Conservation (phyloP, 768 basidiomycete species). For the Mycena vulgaris region DNA sequence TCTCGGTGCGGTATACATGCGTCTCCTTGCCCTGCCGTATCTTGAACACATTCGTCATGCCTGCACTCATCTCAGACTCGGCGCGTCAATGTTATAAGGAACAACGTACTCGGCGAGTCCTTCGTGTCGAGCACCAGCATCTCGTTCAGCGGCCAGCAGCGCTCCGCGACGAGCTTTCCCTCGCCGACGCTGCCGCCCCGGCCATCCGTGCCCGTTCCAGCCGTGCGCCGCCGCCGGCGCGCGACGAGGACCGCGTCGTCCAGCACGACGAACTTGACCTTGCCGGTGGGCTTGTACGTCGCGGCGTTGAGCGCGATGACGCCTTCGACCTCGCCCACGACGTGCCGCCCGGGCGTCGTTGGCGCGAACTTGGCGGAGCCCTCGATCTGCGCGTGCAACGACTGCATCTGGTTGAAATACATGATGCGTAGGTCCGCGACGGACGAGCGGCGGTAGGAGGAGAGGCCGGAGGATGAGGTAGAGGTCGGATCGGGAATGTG, state of each 20-base stretch:
- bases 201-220: conserved; percentile 59
- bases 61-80: background rate
- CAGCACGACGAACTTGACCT: conserved; percentile 91
- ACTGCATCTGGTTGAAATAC: conserved; percentile 96
- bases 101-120: conserved; percentile 78
- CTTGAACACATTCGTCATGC: conserved; percentile 97
- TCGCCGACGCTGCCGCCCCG: conserved; percentile 65
- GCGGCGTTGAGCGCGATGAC: conserved; percentile 92
- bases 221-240: conserved; percentile 77
- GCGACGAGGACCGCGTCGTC: conserved; percentile 95
- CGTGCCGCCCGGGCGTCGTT: conserved; percentile 90
- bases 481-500: conserved; percentile 90
- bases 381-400: conserved; percentile 90
- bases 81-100: background rate
- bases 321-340: conserved; percentile 88
- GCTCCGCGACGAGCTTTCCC: conserved; percentile 91
- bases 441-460: conserved; percentile 82
- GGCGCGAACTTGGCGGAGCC: conserved; percentile 97
- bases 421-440: conserved; percentile 95
- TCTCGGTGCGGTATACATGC: conserved; percentile 92
- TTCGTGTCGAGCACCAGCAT: conserved; percentile 97
- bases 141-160: conserved; percentile 94
- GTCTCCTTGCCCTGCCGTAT: conserved; percentile 94
- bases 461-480: conserved; percentile 61
- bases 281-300: conserved; percentile 92